Base-by-base conservation (phyloP, 148 eudicot genomes). In the Gaultheria prostrata region DNA sequence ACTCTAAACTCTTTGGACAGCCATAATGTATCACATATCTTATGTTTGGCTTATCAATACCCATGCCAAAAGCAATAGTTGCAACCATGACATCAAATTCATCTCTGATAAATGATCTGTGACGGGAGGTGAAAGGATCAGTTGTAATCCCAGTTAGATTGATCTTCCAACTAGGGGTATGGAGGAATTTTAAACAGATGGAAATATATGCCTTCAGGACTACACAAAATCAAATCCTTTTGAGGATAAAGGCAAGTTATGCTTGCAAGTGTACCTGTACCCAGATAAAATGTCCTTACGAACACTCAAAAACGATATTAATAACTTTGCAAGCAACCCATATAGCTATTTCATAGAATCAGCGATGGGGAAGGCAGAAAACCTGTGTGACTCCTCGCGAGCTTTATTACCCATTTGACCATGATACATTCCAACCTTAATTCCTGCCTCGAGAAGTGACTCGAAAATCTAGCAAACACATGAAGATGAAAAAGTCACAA, bases 31-130 rank as follows among this genome's bases (percentile, higher is more conserved):
- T 92, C 82, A 93, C 98, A 80, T 89, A 86, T 76, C 98, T 89
- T 65, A 94, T 89, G 85, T 94, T 84, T 72, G 98, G 94, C 85
- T 94, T 94, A 89, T 94, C 98, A 82, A 94, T 94, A 65, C 98
- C 98, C 98, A 94, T 94, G 82, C 98, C 98, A 90, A 94, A 94
- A 82, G 98, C 98, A 88, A 94, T 83, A 72, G 98, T 94, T 53
- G 96, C 98, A 79, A 93, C 98, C 92, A 94, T 93, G 83, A 94
- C 94, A 85, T 85, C 80, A 79, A 89, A 86, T 84, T 94, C 98
- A 84, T 94, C 98, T 83, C 94, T 92, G 76, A 94, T 90, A 85
- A 94, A 94, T 83, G 90, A 89, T 85, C 98, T 94, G 89, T 63
- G 85, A 57, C 30, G 56, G 78, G 61, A n/a, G 54, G 79, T 72